Conservation (phyloP, 2,329 filamentous ascomycete genomes). For the Lachnellula subtilissima region DNA sequence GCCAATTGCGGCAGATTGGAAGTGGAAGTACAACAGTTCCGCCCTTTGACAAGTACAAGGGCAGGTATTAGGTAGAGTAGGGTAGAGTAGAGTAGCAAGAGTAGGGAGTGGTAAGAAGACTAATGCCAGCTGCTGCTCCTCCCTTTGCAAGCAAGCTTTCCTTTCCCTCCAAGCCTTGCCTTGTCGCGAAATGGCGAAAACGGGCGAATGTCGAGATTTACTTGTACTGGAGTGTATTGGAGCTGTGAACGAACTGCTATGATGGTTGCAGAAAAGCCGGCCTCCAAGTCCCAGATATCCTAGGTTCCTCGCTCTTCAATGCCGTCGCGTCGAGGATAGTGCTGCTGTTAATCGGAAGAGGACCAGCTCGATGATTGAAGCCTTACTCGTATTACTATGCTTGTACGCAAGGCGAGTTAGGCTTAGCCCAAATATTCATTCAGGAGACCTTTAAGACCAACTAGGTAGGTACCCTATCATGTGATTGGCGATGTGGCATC, state of each 20-base stretch:
- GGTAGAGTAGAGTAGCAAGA: neutral
- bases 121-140: neutral
- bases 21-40: conserved; percentile 18
- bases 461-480: no score
- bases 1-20: conserved; percentile 13
- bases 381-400: neutral
- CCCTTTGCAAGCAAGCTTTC: neutral
- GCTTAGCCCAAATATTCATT: no score
- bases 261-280: neutral
- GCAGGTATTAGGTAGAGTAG: neutral
- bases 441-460: no score
- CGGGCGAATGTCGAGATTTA: neutral
- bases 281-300: neutral
- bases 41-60: conserved; percentile 21
- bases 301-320: neutral
- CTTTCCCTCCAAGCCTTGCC: neutral
- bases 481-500: neutral
- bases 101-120: conserved; percentile 5
- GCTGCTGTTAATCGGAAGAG: neutral
- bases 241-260: neutral
- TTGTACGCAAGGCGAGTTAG: neutral
- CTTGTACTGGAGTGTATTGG: neutral
- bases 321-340: neutral
- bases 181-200: neutral
- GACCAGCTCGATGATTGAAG: neutral